phyloP scores from a whole-genome alignment of 1,284 basidiomycete genomes.

The Leccinum subfulvum region DNA sequence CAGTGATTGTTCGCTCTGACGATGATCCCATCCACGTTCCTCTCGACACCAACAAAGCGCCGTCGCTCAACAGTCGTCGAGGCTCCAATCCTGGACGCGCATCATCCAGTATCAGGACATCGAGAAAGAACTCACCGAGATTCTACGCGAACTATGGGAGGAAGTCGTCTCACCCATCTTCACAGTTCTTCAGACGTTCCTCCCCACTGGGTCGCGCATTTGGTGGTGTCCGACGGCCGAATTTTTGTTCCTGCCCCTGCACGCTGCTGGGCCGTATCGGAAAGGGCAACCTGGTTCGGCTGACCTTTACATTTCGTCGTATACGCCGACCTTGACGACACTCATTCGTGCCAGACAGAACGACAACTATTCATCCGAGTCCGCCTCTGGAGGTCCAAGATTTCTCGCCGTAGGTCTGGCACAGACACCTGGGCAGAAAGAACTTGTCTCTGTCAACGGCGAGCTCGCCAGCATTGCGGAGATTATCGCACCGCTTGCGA shows the following conservation, averaged over 20 bases:
- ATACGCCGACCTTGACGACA: conserved; percentile 31
- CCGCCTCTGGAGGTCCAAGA: neutral
- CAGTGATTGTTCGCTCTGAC: conserved; percentile 18
- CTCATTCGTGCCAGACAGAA: conserved; percentile 22
- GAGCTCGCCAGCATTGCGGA: conserved; percentile 2
- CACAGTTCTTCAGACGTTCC: conserved; percentile 10
- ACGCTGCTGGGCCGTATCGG: neutral
- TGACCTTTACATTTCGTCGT: conserved; percentile 34
- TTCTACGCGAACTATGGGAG: conserved; percentile 29
- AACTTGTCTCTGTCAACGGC: conserved; percentile 7
- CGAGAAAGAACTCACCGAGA: neutral
- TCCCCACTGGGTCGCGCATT: neutral
- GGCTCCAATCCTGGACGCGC: neutral
- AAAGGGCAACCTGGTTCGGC: conserved; percentile 13
- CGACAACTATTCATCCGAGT: neutral
- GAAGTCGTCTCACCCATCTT: conserved; percentile 26
- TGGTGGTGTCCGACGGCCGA: neutral
- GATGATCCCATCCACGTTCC: conserved; percentile 13
- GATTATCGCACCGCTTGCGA: neutral
- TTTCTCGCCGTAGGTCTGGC: conserved; percentile 18
- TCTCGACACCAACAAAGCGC: conserved; percentile 3
- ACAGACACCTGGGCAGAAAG: neutral
- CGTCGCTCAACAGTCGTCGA: neutral
- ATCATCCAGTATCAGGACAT: neutral
- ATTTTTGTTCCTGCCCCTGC: neutral